These are phyloP conservation scores for carrot (Daucus carota) DNA, from an alignment of 129 eudicot genomes.

Conservation along the genomic window DNA sequence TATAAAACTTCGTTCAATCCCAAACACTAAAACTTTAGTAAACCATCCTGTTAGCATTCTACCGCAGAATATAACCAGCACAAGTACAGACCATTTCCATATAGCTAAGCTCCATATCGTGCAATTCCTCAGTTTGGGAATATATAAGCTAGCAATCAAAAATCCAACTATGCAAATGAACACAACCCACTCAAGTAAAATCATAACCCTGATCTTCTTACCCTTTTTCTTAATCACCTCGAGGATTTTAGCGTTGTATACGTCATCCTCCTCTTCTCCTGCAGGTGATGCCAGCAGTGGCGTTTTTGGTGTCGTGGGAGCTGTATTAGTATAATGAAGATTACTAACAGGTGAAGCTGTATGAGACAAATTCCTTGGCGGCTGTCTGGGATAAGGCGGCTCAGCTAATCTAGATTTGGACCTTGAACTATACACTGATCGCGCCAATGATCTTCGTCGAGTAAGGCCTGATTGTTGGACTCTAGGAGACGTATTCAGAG, in stretches of 20 bases:
- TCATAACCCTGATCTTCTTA: constrained; percentile 36
- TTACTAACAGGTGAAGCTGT: constrained; percentile 27
- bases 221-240: constrained; percentile 11
- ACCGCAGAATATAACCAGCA: constrained; percentile 60
- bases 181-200: constrained; percentile 32
- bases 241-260: constrained; percentile 22
- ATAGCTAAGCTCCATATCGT: constrained; percentile 35
- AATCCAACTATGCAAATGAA: constrained; percentile 31
- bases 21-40: constrained; percentile 39
- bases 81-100: constrained; percentile 82
- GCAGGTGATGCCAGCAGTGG: constrained; percentile 26
- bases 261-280: constrained; percentile 32
- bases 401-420: constrained; percentile 47
- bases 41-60: constrained; percentile 63
- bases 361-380: constrained; percentile 11
- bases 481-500: constrained; percentile 13
- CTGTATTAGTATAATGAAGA: constrained; percentile 7
- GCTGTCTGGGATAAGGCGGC: constrained; percentile 22
- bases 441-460: constrained; percentile 16
- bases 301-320: constrained; percentile 42
- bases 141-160: constrained; percentile 39
- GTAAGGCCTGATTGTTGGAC: constrained; percentile 10
- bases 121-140: constrained; percentile 14
- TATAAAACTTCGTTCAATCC: constrained; percentile 53
- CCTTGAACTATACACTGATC: constrained; percentile 26